Base-by-base conservation (phyloP, 2,329 filamentous ascomycete genomes). In the Parastagonospora avenae region DNA sequence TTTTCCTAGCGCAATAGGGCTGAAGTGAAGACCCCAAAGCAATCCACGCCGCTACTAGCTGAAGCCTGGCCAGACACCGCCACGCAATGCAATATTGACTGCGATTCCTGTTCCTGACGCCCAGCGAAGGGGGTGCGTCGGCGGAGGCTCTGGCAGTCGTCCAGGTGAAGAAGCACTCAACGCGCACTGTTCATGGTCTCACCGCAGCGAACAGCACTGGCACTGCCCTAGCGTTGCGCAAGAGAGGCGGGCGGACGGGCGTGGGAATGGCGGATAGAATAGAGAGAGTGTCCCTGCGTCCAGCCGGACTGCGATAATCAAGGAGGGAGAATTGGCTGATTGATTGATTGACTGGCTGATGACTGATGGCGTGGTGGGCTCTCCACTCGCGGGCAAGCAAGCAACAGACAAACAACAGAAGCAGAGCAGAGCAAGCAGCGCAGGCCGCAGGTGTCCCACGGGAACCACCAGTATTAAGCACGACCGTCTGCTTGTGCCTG, bases 401-500 rank as follows among this genome's bases (percentile, higher is more conserved):
- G 52, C 55, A 56, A 54, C 49, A 52, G 53, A 50, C 51, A 24
- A 24, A 24, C 19, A 24, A 24, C 19, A 62, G 53, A 29, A 40
- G 38, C 38, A 40, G 29, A 40, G 24, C 38, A 40, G 38, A 38
- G 10, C 9, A n/a, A 59, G 38, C 41, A 43, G 16, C 30, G 41
- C 30, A 43, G 15, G 15, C 32, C 30, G 30, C 30, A 35, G 38
- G 19, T 19, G 19, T 31, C 19, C 37, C 28, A 46, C 55, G 63
- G 67, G 67, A 67, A 61, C 52, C 46, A 54, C 60, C 63, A 66
- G 62, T 63, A 68, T 71, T 66, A 69, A 68, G 59, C 58, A 64
- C 52, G 50, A 51, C 54, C 54, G 49, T 51, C 46, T 54, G 55
- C 44, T 55, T 16, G 50, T 54, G 55, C 58, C 55, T 45, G n/a